Base-by-base conservation (phyloP, 257 asterid species). In the Plectranthus barbatus region DNA sequence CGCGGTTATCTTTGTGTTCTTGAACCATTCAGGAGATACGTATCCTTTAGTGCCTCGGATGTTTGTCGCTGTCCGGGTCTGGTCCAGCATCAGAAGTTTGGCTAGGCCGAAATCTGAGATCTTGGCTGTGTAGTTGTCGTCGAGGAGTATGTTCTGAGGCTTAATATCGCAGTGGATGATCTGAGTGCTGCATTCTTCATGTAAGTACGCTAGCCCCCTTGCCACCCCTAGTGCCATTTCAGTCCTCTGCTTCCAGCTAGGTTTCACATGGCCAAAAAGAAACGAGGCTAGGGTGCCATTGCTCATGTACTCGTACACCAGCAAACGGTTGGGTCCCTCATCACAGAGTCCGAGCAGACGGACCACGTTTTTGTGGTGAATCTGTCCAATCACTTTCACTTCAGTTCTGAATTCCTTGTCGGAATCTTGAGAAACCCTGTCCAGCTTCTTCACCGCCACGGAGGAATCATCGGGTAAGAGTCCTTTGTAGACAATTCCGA, bases 381-480 rank as follows among this genome's bases (percentile, higher is more conserved):
- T 87, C 3, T 74, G 82, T 4, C 90, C 84, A 2, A 86, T 83
- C n/a, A 57, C 74, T 1, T 76, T 66, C 5, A 86, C 81, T 68
- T 86, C 94, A 0, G 85, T 71, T 57, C 60, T 69, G 79, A 86
- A 86, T 74, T 86, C 94, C 42, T 81, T 83, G 5, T 86, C 93
- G 0, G 76, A 39, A 60, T 84, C 89, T 57, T 71, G 64, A 33
- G 73, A 74, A 5, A 77, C 54, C 26, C 77, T 53, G 3, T 75
- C 79, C 9, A 87, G 69, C 46, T 71, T 84, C 77, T 84, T 87
- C 40, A 87, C 91, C 0, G 87, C 94, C 1, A 84, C 15, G 0
- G 24, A 2, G 13, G 68, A 67, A 4, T 70, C 67, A 7, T 13
- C 52, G 0, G 51, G 57, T 7, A 73, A 19, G 1, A 34, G 60